Evolutionary conservation across 2,329 filamentous ascomycete genomes (phyloP), one percentile per base, ranked within the genome.

Genomic region (Lecanicillium sp.): DNA sequence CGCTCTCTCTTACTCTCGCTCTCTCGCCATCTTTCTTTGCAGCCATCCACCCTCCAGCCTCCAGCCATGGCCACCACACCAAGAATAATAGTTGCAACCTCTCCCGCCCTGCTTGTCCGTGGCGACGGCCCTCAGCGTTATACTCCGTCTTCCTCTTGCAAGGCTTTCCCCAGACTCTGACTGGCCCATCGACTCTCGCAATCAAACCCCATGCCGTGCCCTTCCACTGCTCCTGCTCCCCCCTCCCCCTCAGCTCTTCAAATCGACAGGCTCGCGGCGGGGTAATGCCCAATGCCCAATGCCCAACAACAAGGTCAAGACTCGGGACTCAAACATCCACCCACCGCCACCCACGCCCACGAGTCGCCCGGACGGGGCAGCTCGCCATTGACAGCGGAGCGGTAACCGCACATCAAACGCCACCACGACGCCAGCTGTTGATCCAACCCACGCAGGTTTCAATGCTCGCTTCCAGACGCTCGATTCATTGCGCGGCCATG

Each of bases 401-500:
- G 35, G 27, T n/a, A 32, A 33, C 44, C 14, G 36, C 26, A 46
- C 20, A 39, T 46, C 44, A 32, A 24, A 39, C 44, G 44, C 36
- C 44, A 40, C 36, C 24, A 40, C 36, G n/a, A 40, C 36, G 44
- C 44, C 36, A 23, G 33, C 24, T 38, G 33, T 38, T 45, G 19
- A 45, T 38, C 33, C 33, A 45, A 20, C 41, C 26, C 29, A 5
- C 41, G 26, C 29, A 8, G n/a, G n/a, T n/a, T n/a, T 33, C 27
- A 21, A 12, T 17, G 32, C 24, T 43, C 27, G 14, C 40, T 19
- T 43, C 27, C 40, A 33, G n/a, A n/a, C n/a, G n/a, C n/a, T n/a
- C n/a, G n/a, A n/a, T n/a, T n/a, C n/a, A n/a, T n/a, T n/a, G n/a
- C n/a, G n/a, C n/a, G n/a, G n/a, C n/a, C n/a, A n/a, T n/a, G n/a